A percentile compares a stretch with the other conserved stretches of the same genome.
Conservation (phyloP, 2,329 filamentous ascomycete species). For the Trichophaea hybrida region DNA sequence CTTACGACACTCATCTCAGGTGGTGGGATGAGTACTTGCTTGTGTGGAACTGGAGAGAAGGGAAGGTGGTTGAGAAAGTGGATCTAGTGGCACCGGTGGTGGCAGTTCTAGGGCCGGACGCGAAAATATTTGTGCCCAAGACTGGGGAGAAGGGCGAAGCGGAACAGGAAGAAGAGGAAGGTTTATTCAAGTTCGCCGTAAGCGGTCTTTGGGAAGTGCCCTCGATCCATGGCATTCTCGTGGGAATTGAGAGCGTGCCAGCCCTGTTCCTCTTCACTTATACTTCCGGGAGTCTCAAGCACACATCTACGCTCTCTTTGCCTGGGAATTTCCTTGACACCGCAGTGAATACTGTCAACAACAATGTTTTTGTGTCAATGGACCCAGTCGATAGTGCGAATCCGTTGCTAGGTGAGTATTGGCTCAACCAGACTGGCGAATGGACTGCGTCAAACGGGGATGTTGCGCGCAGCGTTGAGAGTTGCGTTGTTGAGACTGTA, state of each 20-base stretch:
- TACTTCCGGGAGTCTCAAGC: conserved; percentile 32
- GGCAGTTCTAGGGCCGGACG: conserved; percentile 30
- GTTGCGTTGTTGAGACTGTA: neutral
- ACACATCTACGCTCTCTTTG: conserved; percentile 40
- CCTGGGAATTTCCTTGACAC: conserved; percentile 52
- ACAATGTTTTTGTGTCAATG: conserved; percentile 11
- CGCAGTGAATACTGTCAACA: conserved; percentile 8
- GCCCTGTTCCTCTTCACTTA: conserved; percentile 51
- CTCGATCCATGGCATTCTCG: conserved; percentile 19
- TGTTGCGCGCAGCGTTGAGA: neutral
- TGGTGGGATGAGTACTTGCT: conserved; percentile 69
- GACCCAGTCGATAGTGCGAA: neutral
- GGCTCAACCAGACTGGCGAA: conserved; percentile 2
- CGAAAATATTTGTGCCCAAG: conserved; percentile 3
- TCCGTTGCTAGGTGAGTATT: neutral
- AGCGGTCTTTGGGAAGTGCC: conserved; percentile 28
- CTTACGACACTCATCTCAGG: conserved; percentile 63
- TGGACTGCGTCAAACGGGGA: neutral
- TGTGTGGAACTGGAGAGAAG: conserved; percentile 65
- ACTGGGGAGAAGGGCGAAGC: conserved; percentile 9
- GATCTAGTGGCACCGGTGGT: conserved; percentile 38
- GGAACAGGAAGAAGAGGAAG: conserved; percentile 15
- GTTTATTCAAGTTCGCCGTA: conserved; percentile 30
- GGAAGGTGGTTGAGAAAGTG: conserved; percentile 40
- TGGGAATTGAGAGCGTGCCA: conserved; percentile 35